These are phyloP conservation scores for Aspergillus pseudoviridinutans DNA, from an alignment of 2,329 filamentous ascomycete species.

Conservation along the genomic window DNA sequence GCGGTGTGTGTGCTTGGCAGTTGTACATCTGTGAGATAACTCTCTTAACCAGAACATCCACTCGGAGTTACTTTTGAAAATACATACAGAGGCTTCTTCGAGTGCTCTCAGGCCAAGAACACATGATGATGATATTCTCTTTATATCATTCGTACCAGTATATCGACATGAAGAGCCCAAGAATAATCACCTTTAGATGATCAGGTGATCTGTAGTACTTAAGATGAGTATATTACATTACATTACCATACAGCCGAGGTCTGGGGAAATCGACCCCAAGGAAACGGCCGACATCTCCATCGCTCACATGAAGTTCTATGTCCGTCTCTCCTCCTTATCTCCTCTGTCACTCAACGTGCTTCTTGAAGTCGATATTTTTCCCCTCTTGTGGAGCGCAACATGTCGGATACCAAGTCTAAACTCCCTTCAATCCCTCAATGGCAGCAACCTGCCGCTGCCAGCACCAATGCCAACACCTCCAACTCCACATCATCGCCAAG, in stretches of 20 bases:
- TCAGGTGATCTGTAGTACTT: neutral
- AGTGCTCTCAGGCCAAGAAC: no score
- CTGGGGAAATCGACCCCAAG: neutral
- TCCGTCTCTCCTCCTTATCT: constrained; percentile 6
- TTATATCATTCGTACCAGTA: neutral
- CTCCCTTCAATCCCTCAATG: constrained; percentile 36
- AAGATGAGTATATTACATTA: neutral
- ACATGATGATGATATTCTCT: no score
- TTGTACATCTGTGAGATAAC: no score
- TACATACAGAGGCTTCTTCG: no score
- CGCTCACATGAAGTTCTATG: constrained; percentile 4
- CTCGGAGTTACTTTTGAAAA: no score
- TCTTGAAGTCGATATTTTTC: neutral
- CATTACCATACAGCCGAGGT: constrained; percentile 17
- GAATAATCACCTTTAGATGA: no score
- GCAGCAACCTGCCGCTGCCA: constrained; percentile 34
- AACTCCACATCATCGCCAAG: constrained; percentile 20
- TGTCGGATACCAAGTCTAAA: constrained; percentile 34
- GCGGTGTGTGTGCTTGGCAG: neutral
- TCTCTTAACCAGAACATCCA: neutral
- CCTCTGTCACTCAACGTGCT: neutral
- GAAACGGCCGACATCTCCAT: neutral
- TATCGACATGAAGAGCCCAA: no score
- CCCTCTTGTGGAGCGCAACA: constrained; percentile 10
- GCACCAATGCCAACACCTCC: constrained; percentile 28